Percentiles rank a stretch among this genome's conserved stretches.
Conservation (phyloP, 352 stramenopile genomes). For the Pythium folliculosum region DNA sequence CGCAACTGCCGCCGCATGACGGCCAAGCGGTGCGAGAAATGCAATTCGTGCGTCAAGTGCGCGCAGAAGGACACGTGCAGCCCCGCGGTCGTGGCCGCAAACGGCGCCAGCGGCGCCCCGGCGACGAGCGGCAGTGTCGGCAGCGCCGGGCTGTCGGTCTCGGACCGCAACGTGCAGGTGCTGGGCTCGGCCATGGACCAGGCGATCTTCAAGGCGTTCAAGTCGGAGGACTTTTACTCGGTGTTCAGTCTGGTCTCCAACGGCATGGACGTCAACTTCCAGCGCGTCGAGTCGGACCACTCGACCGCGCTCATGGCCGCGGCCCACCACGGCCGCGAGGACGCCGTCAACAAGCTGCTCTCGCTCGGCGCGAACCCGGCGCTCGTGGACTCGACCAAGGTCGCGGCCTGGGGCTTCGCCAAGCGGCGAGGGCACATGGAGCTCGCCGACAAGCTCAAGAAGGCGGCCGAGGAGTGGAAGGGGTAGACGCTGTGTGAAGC, state of each 20-base stretch:
- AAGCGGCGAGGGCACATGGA: constrained; percentile 64
- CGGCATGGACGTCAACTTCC: constrained; percentile 87
- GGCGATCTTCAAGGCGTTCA: constrained; percentile 80
- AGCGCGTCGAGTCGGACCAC: constrained; percentile 74
- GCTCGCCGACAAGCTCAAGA: constrained; percentile 73
- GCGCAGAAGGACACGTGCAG: constrained; percentile 68
- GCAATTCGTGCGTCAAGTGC: constrained; percentile 73
- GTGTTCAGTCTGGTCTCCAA: constrained; percentile 82
- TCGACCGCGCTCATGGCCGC: constrained; percentile 79
- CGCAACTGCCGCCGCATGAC: constrained; percentile 73
- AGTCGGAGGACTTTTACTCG: constrained; percentile 74
- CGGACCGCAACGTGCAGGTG: constrained; percentile 74
- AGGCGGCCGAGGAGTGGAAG: constrained; percentile 65
- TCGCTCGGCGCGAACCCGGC: constrained; percentile 65
- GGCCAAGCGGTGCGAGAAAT: constrained; percentile 71
- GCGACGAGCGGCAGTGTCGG: constrained; percentile 3
- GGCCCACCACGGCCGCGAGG: constrained; percentile 78
- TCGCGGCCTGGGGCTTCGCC: constrained; percentile 72
- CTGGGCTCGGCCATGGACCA: constrained; percentile 84
- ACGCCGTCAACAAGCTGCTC: constrained; percentile 65
- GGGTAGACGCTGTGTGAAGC: background rate
- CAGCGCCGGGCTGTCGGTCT: constrained; percentile 46
- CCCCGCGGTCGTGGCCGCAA: constrained; percentile 8
- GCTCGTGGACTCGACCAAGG: constrained; percentile 50
- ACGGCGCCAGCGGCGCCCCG: background rate